A percentile compares a stretch with the other conserved stretches of the same genome.
Evolutionary conservation across 1,139 yeast genomes (phyloP).

Genomic region (Magnusiomyces tetraspermus): DNA sequence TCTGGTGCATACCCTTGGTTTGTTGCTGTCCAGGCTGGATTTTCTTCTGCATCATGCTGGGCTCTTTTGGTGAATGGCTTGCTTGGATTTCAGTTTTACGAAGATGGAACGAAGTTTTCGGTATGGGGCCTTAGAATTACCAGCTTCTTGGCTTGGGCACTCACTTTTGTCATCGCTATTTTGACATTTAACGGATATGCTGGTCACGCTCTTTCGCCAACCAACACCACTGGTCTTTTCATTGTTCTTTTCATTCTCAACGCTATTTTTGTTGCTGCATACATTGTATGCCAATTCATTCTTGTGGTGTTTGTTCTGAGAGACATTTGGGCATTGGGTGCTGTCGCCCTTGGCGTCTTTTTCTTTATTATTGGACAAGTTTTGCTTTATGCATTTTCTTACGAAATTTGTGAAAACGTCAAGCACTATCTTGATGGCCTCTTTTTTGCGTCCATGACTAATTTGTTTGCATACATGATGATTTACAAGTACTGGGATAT

Average conservation of each 20-base stretch:
- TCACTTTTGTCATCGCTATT: conserved; percentile 44
- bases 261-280: conserved; percentile 53
- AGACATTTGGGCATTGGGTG: conserved; percentile 84
- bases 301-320: conserved; percentile 59
- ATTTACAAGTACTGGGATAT: conserved; percentile 93
- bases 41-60: conserved; percentile 59
- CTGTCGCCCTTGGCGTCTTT: conserved; percentile 55
- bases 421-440: conserved; percentile 86
- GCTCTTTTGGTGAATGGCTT: conserved; percentile 65
- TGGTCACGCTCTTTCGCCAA: conserved; percentile 31
- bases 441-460: conserved; percentile 73
- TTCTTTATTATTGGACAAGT: conserved; percentile 80
- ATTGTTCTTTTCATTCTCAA: conserved; percentile 61
- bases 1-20: conserved; percentile 66
- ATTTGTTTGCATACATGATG: conserved; percentile 84
- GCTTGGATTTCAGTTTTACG: conserved; percentile 83
- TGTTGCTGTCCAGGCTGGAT: conserved; percentile 74
- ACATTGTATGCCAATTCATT: conserved; percentile 60
- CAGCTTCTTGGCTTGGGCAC: conserved; percentile 44
- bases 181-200: conserved; percentile 14
- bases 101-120: conserved; percentile 58
- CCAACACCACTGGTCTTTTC: conserved; percentile 56
- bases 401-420: conserved; percentile 55
- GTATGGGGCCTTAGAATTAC: conserved; percentile 47
- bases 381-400: conserved; percentile 58